Evolutionary conservation across 495 filamentous ascomycete genomes (phyloP).

Genomic region (Podospora comata): DNA sequence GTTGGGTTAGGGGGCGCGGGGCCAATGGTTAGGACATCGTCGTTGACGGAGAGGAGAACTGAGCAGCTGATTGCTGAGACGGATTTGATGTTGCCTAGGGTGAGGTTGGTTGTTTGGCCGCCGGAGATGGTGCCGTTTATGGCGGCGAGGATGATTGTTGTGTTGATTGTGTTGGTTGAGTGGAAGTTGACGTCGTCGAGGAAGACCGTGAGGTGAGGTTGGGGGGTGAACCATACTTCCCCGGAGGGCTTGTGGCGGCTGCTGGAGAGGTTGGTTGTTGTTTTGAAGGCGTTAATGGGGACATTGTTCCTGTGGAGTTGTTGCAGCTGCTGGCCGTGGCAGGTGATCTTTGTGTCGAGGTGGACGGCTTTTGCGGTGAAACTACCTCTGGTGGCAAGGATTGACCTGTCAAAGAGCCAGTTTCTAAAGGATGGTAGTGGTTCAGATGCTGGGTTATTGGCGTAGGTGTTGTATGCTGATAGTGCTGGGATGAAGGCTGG

Average conservation of each 20-base stretch:
- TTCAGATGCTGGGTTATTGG: constrained; percentile 25
- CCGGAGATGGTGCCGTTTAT: constrained; percentile 34
- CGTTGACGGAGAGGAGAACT: constrained; percentile 24
- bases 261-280: constrained; percentile 22
- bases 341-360: constrained; percentile 25
- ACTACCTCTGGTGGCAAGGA: constrained; percentile 20
- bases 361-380: constrained; percentile 27
- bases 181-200: constrained; percentile 28
- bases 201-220: constrained; percentile 28
- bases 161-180: constrained; percentile 17
- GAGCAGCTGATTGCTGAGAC: constrained; percentile 28
- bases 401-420: constrained; percentile 32
- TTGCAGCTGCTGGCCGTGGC: constrained; percentile 17
- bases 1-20: not conserved
- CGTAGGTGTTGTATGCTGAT: constrained; percentile 29
- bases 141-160: constrained; percentile 33
- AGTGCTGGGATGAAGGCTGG: constrained; percentile 26
- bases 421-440: constrained; percentile 28
- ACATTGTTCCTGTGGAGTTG: constrained; percentile 22
- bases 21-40: constrained; percentile 23
- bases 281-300: constrained; percentile 29
- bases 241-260: constrained; percentile 18
- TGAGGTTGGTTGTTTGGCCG: constrained; percentile 15
- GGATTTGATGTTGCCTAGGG: constrained; percentile 18
- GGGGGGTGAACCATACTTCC: constrained; percentile 27